phyloP scores from a whole-genome alignment of 2,329 filamentous ascomycete genomes.

The Ilyonectria destructans region DNA sequence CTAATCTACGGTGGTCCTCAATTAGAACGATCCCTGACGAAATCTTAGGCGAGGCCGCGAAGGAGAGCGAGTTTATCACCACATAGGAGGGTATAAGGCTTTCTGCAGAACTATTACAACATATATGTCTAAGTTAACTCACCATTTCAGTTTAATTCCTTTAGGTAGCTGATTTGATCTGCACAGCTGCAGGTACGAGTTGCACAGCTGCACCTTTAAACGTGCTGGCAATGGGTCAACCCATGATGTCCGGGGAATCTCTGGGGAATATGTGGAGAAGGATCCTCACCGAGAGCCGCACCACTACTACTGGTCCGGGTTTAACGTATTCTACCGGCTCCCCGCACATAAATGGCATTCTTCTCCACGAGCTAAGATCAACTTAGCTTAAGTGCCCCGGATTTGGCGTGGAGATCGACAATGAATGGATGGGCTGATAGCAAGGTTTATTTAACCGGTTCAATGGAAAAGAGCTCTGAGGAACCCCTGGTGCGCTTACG shows the following conservation, averaged over 20 bases:
- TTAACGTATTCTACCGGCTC: background rate
- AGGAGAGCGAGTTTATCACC: background rate
- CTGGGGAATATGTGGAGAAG: slow-evolving; percentile 23
- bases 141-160: no score
- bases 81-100: background rate
- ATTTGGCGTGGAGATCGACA: background rate
- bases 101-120: background rate
- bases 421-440: background rate
- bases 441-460: slow-evolving; percentile 2
- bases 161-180: no score
- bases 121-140: no score
- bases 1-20: background rate
- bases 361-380: slow-evolving; percentile 12
- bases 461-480: background rate
- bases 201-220: background rate
- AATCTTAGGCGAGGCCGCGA: background rate
- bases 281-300: slow-evolving; percentile 24
- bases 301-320: background rate
- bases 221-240: background rate
- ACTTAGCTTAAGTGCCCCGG: slow-evolving; percentile 9
- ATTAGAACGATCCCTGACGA: background rate
- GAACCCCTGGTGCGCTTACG: slow-evolving; percentile 13
- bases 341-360: slow-evolving; percentile 16
- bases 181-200: no score
- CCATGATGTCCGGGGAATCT: slow-evolving; percentile 19